Evolutionary conservation across 2,329 filamentous ascomycete genomes (phyloP), one percentile per base, ranked within the genome.

Genomic region (Penicillium sp.): DNA sequence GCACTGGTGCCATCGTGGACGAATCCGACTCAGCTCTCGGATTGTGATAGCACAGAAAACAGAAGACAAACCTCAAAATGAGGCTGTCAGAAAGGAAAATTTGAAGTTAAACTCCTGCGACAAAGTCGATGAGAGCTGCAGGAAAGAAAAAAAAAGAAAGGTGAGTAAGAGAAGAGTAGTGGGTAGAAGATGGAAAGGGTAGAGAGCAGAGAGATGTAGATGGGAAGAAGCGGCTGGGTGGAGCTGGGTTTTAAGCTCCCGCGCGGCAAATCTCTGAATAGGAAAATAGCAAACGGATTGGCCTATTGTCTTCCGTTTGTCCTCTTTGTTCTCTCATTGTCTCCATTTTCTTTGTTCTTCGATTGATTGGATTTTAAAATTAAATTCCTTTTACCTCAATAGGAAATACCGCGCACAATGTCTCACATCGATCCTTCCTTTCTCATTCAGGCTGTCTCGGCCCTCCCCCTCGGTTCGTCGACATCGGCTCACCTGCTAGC

Each of bases 401-500:
- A 36, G 33, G 60, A 19, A 16, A 68, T 65, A 62, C 40, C 64
- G 29, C 64, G 29, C 59, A 57, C 16, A 16, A 70, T 69, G 66
- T 49, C 67, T 41, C 60, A 60, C 13, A 50, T 58, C 25, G 67
- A 63, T 53, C 40, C 65, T 45, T 66, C 68, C 40, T 78, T 75
- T 58, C 62, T 79, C n/a, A 70, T 63, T 58, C 62, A 70, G 41
- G 71, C 76, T 21, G 74, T 74, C 3, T 65, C 68, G 33, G 61
- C 77, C 49, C 63, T 62, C 38, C 57, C 64, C 9, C 53, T 63
- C 19, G 75, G 72, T 55, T 71, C 73, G 19, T 76, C 76, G 13
- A 78, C 75, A n/a, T 70, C 77, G 2, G 70, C 74, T 15, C 66
- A 78, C 70, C 65, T 79, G 31, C 65, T 75, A 61, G 62, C 60